Conservation (phyloP, 331 rosid genomes). For the Erythrophleum ivorense region DNA sequence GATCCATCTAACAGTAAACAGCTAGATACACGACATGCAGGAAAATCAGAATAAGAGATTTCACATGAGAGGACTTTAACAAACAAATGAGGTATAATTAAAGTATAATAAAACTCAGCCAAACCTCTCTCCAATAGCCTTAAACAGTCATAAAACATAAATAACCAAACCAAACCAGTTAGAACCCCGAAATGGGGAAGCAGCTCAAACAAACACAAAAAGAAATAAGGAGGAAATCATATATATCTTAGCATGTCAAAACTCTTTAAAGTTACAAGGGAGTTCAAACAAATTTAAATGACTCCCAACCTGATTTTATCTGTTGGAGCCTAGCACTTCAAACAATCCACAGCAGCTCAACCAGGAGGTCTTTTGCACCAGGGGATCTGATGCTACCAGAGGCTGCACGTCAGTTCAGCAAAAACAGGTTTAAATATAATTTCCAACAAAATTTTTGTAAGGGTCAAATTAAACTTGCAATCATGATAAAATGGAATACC, state of each 20-base stretch:
- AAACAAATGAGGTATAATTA: conserved; percentile 10
- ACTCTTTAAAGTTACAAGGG: conserved; percentile 13
- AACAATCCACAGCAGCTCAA: conserved; percentile 86
- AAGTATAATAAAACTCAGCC: neutral
- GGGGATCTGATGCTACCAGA: conserved; percentile 52
- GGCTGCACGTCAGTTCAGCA: conserved; percentile 57
- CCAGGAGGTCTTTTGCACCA: conserved; percentile 60
- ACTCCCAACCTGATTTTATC: conserved; percentile 74
- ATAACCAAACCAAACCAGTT: neutral
- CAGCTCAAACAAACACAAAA: conserved; percentile 8
- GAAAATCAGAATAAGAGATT: conserved; percentile 12
- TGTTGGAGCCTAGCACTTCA: conserved; percentile 63
- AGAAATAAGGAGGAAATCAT: neutral
- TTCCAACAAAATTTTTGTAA: neutral
- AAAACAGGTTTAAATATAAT: conserved; percentile 33
- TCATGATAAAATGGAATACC: conserved; percentile 54
- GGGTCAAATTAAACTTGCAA: conserved; percentile 34
- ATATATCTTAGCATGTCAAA: neutral
- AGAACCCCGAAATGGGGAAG: conserved; percentile 15
- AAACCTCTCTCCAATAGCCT: conserved; percentile 23
- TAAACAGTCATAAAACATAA: neutral
- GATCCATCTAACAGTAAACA: neutral
- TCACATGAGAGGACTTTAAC: neutral
- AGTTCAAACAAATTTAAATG: conserved; percentile 19
- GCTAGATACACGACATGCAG: neutral